phyloP scores from a whole-genome alignment of 768 basidiomycete genomes.

The Termitomyces bulborhizus region DNA sequence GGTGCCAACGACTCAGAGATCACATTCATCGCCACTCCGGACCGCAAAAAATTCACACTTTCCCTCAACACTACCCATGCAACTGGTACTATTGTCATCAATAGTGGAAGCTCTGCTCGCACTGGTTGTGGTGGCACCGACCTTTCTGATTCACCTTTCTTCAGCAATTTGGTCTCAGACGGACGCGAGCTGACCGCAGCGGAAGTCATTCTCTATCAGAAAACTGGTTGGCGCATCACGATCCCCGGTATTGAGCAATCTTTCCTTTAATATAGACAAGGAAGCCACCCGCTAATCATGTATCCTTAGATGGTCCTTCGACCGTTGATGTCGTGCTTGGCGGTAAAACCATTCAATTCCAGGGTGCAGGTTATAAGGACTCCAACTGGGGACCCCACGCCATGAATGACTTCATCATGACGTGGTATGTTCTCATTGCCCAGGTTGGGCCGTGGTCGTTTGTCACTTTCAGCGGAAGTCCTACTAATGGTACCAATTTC shows the following conservation, averaged over 20 bases:
- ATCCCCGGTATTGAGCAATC: slow-evolving; percentile 2
- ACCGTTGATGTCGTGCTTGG: slow-evolving; percentile 7
- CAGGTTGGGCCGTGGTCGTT: slow-evolving; percentile 14
- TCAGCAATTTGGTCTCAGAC: slow-evolving; percentile 8
- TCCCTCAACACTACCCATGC: slow-evolving; percentile 5
- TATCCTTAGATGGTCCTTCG: slow-evolving; percentile 4
- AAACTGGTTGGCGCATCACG: slow-evolving; percentile 13
- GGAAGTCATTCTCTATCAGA: slow-evolving; percentile 8
- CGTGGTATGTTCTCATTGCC: slow-evolving; percentile 14
- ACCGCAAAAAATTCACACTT: slow-evolving; percentile 5
- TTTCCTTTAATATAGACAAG: neutral
- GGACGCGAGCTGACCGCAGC: slow-evolving; percentile 7
- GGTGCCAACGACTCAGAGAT: slow-evolving; percentile 7
- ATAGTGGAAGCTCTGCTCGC: slow-evolving; percentile 7
- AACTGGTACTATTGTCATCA: slow-evolving; percentile 6
- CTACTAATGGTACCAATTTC: slow-evolving; percentile 8
- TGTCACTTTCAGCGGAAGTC: slow-evolving; percentile 11
- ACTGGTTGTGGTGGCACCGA: slow-evolving; percentile 10
- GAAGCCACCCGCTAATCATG: neutral
- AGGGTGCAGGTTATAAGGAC: slow-evolving; percentile 12
- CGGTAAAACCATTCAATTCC: slow-evolving; percentile 8
- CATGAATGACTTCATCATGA: slow-evolving; percentile 11
- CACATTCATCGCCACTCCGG: neutral
- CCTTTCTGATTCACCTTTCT: slow-evolving; percentile 9
- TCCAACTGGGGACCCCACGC: slow-evolving; percentile 13